phyloP scores from a whole-genome alignment of 2,329 filamentous ascomycete genomes.

The Periglandula ipomoeae region DNA sequence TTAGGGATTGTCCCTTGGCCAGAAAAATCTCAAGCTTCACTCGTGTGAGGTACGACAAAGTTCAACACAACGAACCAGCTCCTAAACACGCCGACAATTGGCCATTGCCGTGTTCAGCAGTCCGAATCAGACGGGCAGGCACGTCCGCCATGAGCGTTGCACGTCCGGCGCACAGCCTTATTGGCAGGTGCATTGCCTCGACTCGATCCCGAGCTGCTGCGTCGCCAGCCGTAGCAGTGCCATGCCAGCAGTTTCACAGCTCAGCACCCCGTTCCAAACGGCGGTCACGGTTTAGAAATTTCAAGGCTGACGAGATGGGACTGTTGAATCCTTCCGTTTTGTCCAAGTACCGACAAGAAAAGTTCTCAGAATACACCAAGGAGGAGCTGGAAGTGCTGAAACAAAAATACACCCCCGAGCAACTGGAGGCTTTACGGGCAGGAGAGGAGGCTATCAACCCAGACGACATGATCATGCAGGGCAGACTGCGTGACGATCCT shows the following conservation, averaged over 20 bases:
- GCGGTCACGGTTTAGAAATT: constrained; percentile 42
- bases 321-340: constrained; percentile 35
- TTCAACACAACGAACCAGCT: neutral
- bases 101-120: neutral
- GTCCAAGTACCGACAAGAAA: constrained; percentile 33
- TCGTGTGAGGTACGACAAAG: constrained; percentile 15
- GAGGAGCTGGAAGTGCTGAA: constrained; percentile 54
- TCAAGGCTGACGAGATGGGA: constrained; percentile 43
- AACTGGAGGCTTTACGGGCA: constrained; percentile 72
- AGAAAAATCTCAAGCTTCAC: constrained; percentile 23
- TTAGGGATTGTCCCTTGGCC: constrained; percentile 8
- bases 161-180: constrained; percentile 44
- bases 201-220: constrained; percentile 16
- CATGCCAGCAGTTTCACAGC: constrained; percentile 41
- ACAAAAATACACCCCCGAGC: constrained; percentile 67
- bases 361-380: constrained; percentile 55
- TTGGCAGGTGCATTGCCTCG: constrained; percentile 39
- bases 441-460: constrained; percentile 69
- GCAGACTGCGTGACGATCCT: constrained; percentile 60
- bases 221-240: constrained; percentile 15
- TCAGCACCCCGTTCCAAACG: constrained; percentile 37
- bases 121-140: neutral
- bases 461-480: constrained; percentile 66
- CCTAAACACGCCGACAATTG: neutral
- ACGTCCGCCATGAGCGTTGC: constrained; percentile 42